Base-by-base conservation (phyloP, 768 basidiomycete species). In the Paxillus ammoniavirescens region DNA sequence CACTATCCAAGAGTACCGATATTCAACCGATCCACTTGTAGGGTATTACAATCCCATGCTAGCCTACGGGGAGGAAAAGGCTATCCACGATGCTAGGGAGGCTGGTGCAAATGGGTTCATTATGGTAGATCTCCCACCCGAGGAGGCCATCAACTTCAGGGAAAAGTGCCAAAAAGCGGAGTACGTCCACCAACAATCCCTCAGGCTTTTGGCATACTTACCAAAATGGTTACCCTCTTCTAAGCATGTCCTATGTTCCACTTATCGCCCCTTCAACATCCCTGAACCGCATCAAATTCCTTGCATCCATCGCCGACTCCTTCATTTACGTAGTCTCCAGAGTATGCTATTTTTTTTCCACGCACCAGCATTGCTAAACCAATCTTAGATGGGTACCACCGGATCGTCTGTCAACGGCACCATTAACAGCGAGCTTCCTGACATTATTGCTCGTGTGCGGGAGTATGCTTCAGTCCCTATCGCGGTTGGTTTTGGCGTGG, bases 251-350 rank as follows among this genome's bases (percentile, higher is more conserved):
- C 40, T 99, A 96, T 65, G 87, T 99, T 13, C 97, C 97, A 3
- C 75, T 99, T 18, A 88, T 99, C 59, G 95, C 96, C 1, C 97
- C 97, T 2, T 96, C 94, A 0, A 98, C 97, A 1, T 86, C 88
- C 30, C 75, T 91, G 42, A 75, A 83, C 48, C 89, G 97, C 38
- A 92, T 98, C 65, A 84, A 89, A 61, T 97, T 97, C 74, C 80
- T 99, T 38, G 76, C 92, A 2, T 84, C 87, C 8, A 98, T 99
- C 61, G 96, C 97, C 15, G 97, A 99, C 70, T 86, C 88, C 2
- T 98, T 99, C 77, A 93, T 99, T 58, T 99, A 99, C 68, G 85
- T 99, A 44, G 95, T 98, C n/a, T 97, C 95, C 45, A 96, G 93
- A 77, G 93, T 90, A 62, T 37, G 72, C 59, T 21, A 15, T 28